Conservation (phyloP, 176 grass and related monocot species). For the Eleusine coracana region DNA sequence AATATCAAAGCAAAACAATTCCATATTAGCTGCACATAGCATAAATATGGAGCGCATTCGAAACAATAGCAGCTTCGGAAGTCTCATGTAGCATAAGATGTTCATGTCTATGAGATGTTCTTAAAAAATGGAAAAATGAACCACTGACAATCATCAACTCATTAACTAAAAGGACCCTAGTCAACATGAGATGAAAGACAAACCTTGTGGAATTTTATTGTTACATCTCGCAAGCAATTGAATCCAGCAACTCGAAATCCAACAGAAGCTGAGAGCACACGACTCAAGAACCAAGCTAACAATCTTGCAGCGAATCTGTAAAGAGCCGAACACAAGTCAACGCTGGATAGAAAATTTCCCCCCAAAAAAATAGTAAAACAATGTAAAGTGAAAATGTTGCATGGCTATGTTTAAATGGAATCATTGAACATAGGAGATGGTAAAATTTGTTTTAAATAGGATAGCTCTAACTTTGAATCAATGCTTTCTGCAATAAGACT, state of each 20-base stretch:
- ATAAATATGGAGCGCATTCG: constrained; percentile 7
- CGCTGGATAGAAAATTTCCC: neutral
- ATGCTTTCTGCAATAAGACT: constrained; percentile 15
- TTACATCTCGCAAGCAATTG: constrained; percentile 94
- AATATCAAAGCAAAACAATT: constrained; percentile 9
- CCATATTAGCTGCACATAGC: neutral
- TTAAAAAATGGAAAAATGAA: constrained; percentile 14
- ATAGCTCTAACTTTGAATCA: constrained; percentile 16
- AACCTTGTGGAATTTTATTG: constrained; percentile 93
- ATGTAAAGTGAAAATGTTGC: constrained; percentile 19
- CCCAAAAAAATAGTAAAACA: neutral
- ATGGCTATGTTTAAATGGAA: constrained; percentile 1
- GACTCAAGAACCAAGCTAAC: constrained; percentile 97
- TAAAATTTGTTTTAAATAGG: neutral
- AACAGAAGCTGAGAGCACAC: constrained; percentile 76
- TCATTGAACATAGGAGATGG: no score
- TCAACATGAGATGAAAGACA: constrained; percentile 34
- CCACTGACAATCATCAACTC: constrained; percentile 12
- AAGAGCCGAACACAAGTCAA: constrained; percentile 32
- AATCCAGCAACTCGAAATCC: constrained; percentile 89
- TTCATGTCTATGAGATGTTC: no score
- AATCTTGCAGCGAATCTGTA: constrained; percentile 87
- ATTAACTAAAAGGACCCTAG: constrained; percentile 10
- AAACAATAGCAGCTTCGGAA: constrained; percentile 14
- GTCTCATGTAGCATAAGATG: neutral